Conservation (phyloP, 441 rosid genomes). For the Adansonia madagascariensis region DNA sequence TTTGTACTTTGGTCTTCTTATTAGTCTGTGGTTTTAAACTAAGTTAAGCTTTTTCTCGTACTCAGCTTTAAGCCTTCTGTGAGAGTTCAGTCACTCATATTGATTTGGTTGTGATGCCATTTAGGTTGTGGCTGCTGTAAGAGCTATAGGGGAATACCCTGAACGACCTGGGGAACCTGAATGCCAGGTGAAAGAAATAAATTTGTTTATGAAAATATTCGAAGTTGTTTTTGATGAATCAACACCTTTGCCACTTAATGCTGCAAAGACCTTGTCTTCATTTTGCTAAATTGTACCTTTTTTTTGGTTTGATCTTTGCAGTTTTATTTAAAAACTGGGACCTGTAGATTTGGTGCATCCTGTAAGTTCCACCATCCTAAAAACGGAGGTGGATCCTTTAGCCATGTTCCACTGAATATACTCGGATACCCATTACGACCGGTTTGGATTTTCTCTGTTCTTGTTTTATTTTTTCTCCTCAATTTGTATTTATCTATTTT, state of each 20-base stretch:
- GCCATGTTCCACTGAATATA: conserved; percentile 64
- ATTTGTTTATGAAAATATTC: background rate
- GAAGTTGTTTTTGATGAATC: background rate
- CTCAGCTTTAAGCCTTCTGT: background rate
- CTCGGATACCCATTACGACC: conserved; percentile 82
- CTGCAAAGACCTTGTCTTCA: background rate
- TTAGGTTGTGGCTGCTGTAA: conserved; percentile 91
- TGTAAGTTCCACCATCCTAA: conserved; percentile 98
- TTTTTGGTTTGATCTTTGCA: conserved; percentile 34
- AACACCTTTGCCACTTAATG: background rate
- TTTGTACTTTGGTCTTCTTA: background rate
- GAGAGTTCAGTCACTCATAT: conserved; percentile 9
- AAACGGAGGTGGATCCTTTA: conserved; percentile 69
- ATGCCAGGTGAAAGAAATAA: conserved; percentile 62
- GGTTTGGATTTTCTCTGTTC: conserved; percentile 48
- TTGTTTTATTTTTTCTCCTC: conserved; percentile 11
- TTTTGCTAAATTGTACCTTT: background rate
- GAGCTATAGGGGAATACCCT: conserved; percentile 91
- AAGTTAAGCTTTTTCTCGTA: background rate
- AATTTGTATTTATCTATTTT: conserved; percentile 4
- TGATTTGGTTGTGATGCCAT: conserved; percentile 25
- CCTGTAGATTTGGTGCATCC: conserved; percentile 98
- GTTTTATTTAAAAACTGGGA: conserved; percentile 89
- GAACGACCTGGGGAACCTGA: conserved; percentile 81
- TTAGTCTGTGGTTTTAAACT: conserved; percentile 9